Evolutionary conservation across 495 filamentous ascomycete species (phyloP).

Genomic region (Opeltia flavorubescens): DNA sequence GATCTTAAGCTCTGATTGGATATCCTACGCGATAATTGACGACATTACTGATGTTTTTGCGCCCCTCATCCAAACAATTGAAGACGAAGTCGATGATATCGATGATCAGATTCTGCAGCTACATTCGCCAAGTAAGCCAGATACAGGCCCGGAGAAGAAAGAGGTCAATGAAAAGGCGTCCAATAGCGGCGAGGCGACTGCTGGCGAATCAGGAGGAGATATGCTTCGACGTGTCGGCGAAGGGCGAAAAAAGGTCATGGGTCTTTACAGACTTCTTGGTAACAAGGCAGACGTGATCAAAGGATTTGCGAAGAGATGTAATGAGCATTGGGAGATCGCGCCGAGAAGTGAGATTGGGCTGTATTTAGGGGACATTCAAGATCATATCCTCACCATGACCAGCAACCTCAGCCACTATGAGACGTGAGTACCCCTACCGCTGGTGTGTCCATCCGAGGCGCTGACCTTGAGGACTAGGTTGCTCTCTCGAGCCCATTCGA

Average conservation of each 20-base stretch:
- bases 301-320: constrained; percentile 96
- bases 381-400: constrained; percentile 98
- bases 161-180: constrained; percentile 28
- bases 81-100: constrained; percentile 80
- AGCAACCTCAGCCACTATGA: constrained; percentile 90
- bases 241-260: constrained; percentile 94
- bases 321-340: constrained; percentile 94
- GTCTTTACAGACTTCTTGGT: constrained; percentile 76
- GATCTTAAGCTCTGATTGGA: constrained; percentile 89
- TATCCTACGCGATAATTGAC: constrained; percentile 94
- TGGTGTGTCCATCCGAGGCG: constrained; percentile 1
- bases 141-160: constrained; percentile 17
- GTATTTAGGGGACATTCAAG: constrained; percentile 94
- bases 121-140: constrained; percentile 40
- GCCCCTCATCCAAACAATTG: constrained; percentile 77
- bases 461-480: constrained; percentile 40
- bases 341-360: constrained; percentile 89
- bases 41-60: constrained; percentile 95
- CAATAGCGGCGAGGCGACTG: constrained; percentile 28
- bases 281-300: constrained; percentile 99
- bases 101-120: constrained; percentile 68
- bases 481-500: constrained; percentile 80
- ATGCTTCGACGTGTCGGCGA: constrained; percentile 86
- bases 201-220: constrained; percentile 48
- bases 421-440: constrained; percentile 38